phyloP scores from a whole-genome alignment of 1,284 basidiomycete species.

The Naganishia liquefaciens region DNA sequence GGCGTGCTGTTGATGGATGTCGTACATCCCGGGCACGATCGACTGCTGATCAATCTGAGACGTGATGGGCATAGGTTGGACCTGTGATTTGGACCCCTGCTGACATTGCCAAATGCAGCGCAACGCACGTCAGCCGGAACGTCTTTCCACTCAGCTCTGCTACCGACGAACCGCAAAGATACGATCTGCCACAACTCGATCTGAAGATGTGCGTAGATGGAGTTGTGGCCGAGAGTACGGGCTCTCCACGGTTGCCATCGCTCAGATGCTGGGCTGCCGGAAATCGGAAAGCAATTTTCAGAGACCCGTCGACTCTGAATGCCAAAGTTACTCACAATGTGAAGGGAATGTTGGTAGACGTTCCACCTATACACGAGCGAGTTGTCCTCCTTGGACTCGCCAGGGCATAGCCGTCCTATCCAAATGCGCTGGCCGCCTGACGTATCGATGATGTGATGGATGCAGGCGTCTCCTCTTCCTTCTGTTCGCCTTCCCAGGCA shows the following conservation, averaged over 20 bases:
- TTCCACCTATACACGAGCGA: slow-evolving; percentile 15
- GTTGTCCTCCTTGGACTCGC: slow-evolving; percentile 4
- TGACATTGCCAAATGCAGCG: too few species aligned
- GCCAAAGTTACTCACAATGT: neutral
- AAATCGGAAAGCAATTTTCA: neutral
- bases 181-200: neutral
- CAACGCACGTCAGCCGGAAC: too few species aligned
- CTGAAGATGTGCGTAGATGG: slow-evolving; percentile 14
- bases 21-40: too few species aligned
- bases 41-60: slow-evolving; percentile 11
- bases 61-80: neutral
- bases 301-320: too few species aligned
- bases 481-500: neutral
- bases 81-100: too few species aligned
- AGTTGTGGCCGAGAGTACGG: slow-evolving; percentile 13
- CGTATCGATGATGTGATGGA: slow-evolving; percentile 3
- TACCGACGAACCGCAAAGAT: too few species aligned
- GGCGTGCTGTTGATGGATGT: too few species aligned
- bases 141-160: too few species aligned
- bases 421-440: neutral
- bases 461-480: slow-evolving; percentile 1
- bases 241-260: slow-evolving; percentile 18
- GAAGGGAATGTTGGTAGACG: slow-evolving; percentile 5
- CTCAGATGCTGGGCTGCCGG: neutral
- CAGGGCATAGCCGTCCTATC: neutral